A percentile compares a stretch with the other conserved stretches of the same genome.
phyloP scores from a whole-genome alignment of 441 rosid species.

The Bruguiera hainesii region DNA sequence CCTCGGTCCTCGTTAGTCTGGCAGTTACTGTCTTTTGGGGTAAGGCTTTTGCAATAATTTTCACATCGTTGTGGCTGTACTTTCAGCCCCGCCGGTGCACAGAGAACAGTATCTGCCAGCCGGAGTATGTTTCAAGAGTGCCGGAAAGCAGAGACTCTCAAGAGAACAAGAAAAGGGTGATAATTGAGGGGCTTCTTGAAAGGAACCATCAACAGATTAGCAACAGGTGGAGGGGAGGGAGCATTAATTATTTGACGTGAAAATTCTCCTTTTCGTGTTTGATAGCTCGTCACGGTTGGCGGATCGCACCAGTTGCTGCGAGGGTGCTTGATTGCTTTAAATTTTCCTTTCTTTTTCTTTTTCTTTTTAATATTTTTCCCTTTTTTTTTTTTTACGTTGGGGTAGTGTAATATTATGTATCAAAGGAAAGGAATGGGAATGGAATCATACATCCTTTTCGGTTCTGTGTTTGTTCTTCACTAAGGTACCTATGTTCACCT shows the following conservation, averaged over 20 bases:
- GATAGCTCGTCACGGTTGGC: neutral
- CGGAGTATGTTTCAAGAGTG: slow-evolving; percentile 7
- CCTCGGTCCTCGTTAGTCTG: slow-evolving; percentile 27
- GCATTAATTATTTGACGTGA: slow-evolving; percentile 33
- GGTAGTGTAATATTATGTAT: no score
- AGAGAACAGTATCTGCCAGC: neutral
- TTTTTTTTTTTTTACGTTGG: neutral
- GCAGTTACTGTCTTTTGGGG: slow-evolving; percentile 38
- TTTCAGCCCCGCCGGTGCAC: slow-evolving; percentile 17
- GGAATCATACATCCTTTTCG: no score
- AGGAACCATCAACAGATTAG: slow-evolving; percentile 25
- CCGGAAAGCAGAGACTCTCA: neutral
- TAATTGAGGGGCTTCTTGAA: slow-evolving; percentile 34
- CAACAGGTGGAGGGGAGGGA: neutral
- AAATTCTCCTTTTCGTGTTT: slow-evolving; percentile 19
- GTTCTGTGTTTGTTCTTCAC: no score
- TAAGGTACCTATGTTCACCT: no score
- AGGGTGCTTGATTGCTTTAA: neutral
- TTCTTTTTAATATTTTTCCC: neutral
- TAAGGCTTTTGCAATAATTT: slow-evolving; percentile 37
- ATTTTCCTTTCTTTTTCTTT: neutral
- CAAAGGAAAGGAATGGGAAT: no score
- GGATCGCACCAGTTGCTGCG: no score
- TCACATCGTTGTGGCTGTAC: slow-evolving; percentile 36
- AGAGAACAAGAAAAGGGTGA: slow-evolving; percentile 26